These are phyloP conservation scores for Paramecium sonneborni DNA, from an alignment of 73 alveolate species.

Conservation along the genomic window DNA sequence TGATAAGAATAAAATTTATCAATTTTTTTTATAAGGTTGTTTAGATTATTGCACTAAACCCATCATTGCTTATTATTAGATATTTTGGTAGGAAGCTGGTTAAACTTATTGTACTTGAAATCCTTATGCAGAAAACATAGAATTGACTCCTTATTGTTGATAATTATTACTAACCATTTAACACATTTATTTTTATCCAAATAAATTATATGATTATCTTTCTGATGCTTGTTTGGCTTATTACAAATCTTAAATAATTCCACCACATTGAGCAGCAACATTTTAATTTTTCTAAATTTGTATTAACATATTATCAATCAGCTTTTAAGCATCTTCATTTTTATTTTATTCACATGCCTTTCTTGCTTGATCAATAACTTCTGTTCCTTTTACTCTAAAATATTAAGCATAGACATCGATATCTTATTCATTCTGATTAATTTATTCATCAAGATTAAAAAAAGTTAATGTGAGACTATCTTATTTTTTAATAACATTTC, in stretches of 20 bases:
- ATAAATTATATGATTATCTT: background rate
- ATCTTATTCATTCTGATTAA: constrained; percentile 60
- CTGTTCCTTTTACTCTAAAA: constrained; percentile 70
- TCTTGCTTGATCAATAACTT: constrained; percentile 66
- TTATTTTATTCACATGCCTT: constrained; percentile 1
- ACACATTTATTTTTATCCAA: constrained; percentile 29
- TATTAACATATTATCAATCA: background rate
- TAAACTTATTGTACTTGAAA: background rate
- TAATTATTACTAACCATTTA: constrained; percentile 16
- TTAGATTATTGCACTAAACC: background rate
- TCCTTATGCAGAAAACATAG: constrained; percentile 1
- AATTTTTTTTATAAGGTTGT: background rate
- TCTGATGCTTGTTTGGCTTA: background rate
- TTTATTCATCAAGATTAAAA: constrained; percentile 38
- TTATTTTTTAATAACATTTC: constrained; percentile 46
- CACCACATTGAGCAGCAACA: background rate
- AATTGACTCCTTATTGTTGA: background rate
- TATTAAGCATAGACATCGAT: constrained; percentile 62
- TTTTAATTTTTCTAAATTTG: background rate
- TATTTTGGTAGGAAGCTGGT: background rate
- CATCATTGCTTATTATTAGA: background rate
- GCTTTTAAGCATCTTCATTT: background rate
- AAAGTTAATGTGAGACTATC: constrained; percentile 34
- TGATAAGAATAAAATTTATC: too few relatives aligned
- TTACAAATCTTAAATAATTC: background rate